A percentile compares a stretch with the other conserved stretches of the same genome.
phyloP scores from a whole-genome alignment of 805 yeast species.

The Kodamaea restingae region DNA sequence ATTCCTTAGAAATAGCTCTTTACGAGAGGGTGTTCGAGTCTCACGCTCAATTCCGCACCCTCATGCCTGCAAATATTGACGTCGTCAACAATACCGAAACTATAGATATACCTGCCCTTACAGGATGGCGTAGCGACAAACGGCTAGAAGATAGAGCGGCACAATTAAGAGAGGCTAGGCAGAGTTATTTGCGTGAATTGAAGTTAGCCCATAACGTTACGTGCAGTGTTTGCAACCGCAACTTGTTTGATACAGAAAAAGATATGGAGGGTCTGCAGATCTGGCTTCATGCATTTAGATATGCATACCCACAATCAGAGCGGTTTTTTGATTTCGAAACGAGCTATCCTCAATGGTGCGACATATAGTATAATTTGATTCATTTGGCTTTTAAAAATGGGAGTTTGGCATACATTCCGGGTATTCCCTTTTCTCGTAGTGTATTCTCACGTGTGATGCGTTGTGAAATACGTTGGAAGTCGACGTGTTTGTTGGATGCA shows the following conservation, averaged over 20 bases:
- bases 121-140: slow-evolving; percentile 13
- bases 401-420: slow-evolving; percentile 17
- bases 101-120: slow-evolving; percentile 13
- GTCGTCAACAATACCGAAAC: slow-evolving; percentile 9
- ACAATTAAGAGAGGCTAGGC: slow-evolving; percentile 20
- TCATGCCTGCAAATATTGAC: slow-evolving; percentile 9
- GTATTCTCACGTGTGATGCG: slow-evolving; percentile 6
- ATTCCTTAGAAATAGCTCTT: slow-evolving; percentile 20
- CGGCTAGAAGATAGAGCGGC: slow-evolving; percentile 14
- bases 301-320: slow-evolving; percentile 22
- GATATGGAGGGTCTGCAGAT: slow-evolving; percentile 28
- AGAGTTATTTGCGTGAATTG: slow-evolving; percentile 25
- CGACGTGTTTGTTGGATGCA: slow-evolving; percentile 3
- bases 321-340: slow-evolving; percentile 38
- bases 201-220: slow-evolving; percentile 15
- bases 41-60: slow-evolving; percentile 15
- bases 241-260: slow-evolving; percentile 28
- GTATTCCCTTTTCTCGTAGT: slow-evolving; percentile 13
- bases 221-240: slow-evolving; percentile 34
- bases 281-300: slow-evolving; percentile 47
- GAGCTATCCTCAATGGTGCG: slow-evolving; percentile 31
- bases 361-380: too few species aligned
- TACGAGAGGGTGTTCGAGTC: slow-evolving; percentile 18
- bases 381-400: slow-evolving; percentile 20
- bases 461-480: background rate